phyloP scores from a whole-genome alignment of 371 early-diverging fungal genomes.

The Mucor circinelloides region DNA sequence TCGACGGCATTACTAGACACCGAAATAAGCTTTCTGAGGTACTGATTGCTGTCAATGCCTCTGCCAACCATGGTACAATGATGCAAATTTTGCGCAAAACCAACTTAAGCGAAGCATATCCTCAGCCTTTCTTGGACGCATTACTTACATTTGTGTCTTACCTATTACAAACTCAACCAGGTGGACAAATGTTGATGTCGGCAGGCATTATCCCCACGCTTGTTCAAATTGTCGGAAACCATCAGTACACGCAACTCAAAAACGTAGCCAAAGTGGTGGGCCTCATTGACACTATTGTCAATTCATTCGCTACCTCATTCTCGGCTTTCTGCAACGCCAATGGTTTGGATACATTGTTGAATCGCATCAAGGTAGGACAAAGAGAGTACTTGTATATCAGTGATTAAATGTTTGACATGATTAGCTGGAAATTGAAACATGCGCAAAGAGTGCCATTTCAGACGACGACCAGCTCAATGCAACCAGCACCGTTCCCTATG shows the following conservation, averaged over 20 bases:
- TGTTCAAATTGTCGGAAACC: slow-evolving; percentile 61
- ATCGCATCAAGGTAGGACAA: slow-evolving; percentile 69
- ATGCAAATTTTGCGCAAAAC: slow-evolving; percentile 79
- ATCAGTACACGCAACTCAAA: slow-evolving; percentile 55
- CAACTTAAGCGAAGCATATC: slow-evolving; percentile 53
- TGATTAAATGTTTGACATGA: background rate
- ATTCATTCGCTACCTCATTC: slow-evolving; percentile 76
- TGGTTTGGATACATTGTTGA: slow-evolving; percentile 79
- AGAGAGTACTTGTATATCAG: slow-evolving; percentile 36
- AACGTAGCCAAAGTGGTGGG: slow-evolving; percentile 73
- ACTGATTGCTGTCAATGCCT: slow-evolving; percentile 84
- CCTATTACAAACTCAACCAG: slow-evolving; percentile 76
- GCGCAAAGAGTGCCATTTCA: background rate
- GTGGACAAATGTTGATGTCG: slow-evolving; percentile 89
- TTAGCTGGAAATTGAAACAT: slow-evolving; percentile 20
- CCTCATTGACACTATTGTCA: slow-evolving; percentile 82
- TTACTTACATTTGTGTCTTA: slow-evolving; percentile 78
- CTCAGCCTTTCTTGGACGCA: slow-evolving; percentile 84
- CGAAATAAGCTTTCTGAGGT: slow-evolving; percentile 79
- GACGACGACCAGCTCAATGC: background rate
- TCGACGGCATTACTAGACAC: slow-evolving; percentile 84
- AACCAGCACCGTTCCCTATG: slow-evolving; percentile 44
- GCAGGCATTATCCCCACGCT: slow-evolving; percentile 88
- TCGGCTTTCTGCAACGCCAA: slow-evolving; percentile 79
- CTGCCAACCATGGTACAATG: slow-evolving; percentile 91